phyloP scores from a whole-genome alignment of 2,329 filamentous ascomycete species.

The Tothia fuscella region DNA sequence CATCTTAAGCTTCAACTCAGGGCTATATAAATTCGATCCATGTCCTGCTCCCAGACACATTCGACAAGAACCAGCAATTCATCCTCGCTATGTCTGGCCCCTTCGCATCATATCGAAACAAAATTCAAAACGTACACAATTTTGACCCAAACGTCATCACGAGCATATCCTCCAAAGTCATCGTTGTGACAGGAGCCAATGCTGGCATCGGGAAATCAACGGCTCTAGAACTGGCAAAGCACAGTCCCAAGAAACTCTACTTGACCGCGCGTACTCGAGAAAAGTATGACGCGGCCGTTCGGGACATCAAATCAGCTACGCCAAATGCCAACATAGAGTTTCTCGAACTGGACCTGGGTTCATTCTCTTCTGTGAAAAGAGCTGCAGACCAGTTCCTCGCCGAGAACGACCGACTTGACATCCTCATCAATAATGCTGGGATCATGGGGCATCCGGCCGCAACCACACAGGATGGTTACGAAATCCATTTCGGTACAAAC shows the following conservation, averaged over 20 bases:
- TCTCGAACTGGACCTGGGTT: conserved; percentile 26
- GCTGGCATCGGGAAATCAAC: conserved; percentile 5
- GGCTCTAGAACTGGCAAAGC: conserved; percentile 1
- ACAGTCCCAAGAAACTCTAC: conserved; percentile 7
- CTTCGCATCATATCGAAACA: no score
- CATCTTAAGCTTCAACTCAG: no score
- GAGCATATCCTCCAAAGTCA: background rate
- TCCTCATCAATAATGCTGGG: conserved; percentile 37
- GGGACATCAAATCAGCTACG: conserved; percentile 27
- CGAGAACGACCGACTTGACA: conserved; percentile 31
- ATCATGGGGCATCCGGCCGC: conserved; percentile 22
- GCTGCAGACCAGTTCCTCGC: conserved; percentile 28
- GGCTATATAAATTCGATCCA: no score
- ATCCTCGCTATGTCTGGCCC: no score
- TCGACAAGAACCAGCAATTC: no score
- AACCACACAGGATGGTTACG: conserved; percentile 36
- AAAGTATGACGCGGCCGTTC: conserved; percentile 16
- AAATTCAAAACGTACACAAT: no score
- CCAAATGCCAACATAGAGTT: conserved; percentile 28
- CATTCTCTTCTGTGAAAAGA: conserved; percentile 26
- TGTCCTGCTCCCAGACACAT: no score
- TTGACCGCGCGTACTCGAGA: conserved; percentile 1
- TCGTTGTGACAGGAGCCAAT: conserved; percentile 1
- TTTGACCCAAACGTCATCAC: conserved; percentile 2
- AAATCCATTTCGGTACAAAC: conserved; percentile 40